Conservation (phyloP, 495 filamentous ascomycete species). For the Podospora pseudocomata region DNA sequence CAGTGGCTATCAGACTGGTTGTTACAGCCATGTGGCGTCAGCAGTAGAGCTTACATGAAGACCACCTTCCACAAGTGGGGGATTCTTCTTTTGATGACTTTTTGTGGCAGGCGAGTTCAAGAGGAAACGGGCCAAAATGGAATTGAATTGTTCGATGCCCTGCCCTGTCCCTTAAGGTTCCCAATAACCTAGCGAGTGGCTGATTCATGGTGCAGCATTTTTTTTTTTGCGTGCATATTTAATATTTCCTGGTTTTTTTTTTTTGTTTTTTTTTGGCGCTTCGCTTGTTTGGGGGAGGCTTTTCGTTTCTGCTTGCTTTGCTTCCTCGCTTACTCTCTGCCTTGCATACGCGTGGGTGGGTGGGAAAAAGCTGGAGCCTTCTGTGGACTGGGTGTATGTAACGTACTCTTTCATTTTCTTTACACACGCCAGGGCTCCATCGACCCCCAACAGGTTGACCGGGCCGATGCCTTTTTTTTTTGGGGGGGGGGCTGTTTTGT, state of each 20-base stretch:
- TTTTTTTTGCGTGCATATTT: neutral
- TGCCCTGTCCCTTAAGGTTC: neutral
- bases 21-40: neutral
- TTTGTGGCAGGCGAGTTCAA: neutral
- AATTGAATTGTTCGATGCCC: neutral
- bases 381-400: too few species aligned
- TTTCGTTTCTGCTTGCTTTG: neutral
- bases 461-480: too few species aligned
- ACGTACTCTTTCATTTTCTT: too few species aligned
- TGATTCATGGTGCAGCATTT: neutral
- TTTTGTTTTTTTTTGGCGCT: neutral
- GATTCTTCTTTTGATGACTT: neutral
- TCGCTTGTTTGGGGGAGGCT: neutral
- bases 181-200: neutral
- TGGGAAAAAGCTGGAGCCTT: too few species aligned
- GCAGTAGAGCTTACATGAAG: neutral
- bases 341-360: neutral
- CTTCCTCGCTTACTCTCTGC: neutral
- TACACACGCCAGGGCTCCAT: too few species aligned
- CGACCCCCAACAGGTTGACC: too few species aligned
- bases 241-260: neutral
- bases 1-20: neutral
- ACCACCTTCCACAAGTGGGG: neutral
- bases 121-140: neutral
- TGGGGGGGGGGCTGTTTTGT: too few species aligned